phyloP scores from a whole-genome alignment of 495 filamentous ascomycete species.

The Darksidea phi region DNA sequence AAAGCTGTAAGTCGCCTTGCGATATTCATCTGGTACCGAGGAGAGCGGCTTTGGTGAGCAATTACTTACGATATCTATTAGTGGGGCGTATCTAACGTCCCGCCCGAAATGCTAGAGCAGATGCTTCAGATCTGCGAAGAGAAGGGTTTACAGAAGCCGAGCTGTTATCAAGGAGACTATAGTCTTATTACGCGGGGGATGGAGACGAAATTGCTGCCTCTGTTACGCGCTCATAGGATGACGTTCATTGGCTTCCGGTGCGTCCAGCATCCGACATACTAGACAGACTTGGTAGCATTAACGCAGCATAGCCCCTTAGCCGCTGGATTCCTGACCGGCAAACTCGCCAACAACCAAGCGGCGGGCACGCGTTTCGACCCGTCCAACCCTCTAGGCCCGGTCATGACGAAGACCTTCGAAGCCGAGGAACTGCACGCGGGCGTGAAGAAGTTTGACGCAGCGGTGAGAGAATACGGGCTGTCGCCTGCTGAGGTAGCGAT shows the following conservation, averaged over 20 bases:
- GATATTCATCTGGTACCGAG: slow-evolving; percentile 1
- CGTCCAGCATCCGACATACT: background rate
- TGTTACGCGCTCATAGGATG: slow-evolving; percentile 28
- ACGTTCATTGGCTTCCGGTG: slow-evolving; percentile 11
- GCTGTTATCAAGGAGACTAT: slow-evolving; percentile 29
- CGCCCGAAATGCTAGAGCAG: slow-evolving; percentile 10
- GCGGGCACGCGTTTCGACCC: slow-evolving; percentile 17
- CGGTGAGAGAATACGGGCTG: slow-evolving; percentile 28
- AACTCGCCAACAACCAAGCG: background rate
- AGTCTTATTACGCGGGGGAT: slow-evolving; percentile 27
- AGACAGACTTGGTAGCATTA: background rate
- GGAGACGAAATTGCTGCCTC: slow-evolving; percentile 20
- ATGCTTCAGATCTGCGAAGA: slow-evolving; percentile 25
- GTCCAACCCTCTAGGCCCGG: slow-evolving; percentile 3
- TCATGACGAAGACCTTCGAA: slow-evolving; percentile 5
- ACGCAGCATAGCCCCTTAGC: slow-evolving; percentile 13
- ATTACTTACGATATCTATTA: background rate
- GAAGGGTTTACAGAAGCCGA: slow-evolving; percentile 20
- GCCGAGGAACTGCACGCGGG: slow-evolving; percentile 9
- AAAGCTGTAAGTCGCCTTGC: slow-evolving; percentile 4
- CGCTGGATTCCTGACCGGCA: slow-evolving; percentile 27
- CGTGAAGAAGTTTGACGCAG: slow-evolving; percentile 8
- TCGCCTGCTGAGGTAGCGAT: slow-evolving; percentile 39
- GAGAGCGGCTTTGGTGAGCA: background rate
- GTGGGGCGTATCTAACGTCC: slow-evolving; percentile 26